Percentiles rank a stretch among this genome's conserved stretches.
Conservation (phyloP, 208 protist genomes). For the Naegleria lovaniensis region DNA sequence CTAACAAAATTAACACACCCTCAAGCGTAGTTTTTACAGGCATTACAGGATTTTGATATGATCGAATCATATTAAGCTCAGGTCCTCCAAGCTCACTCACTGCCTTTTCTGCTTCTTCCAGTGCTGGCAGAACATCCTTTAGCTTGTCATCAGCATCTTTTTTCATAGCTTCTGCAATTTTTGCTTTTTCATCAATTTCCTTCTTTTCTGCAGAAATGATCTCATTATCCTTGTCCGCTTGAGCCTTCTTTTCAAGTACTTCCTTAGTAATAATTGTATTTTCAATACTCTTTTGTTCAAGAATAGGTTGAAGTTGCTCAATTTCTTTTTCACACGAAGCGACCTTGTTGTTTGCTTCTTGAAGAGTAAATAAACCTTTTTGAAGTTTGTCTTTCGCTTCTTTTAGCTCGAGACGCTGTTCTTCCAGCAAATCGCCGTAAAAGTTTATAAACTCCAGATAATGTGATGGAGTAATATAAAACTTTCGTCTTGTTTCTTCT, state of each 20-base stretch:
- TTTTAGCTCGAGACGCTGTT: slow-evolving; percentile 61
- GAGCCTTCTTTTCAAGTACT: slow-evolving; percentile 50
- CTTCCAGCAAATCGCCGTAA: slow-evolving; percentile 70
- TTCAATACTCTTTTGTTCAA: slow-evolving; percentile 40
- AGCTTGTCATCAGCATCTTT: slow-evolving; percentile 83
- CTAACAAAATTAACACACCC: slow-evolving; percentile 80
- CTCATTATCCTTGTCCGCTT: slow-evolving; percentile 41
- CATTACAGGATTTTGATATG: slow-evolving; percentile 75
- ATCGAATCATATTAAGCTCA: slow-evolving; percentile 68
- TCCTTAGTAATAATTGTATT: slow-evolving; percentile 32
- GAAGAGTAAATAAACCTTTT: background rate
- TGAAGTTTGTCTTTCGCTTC: slow-evolving; percentile 60
- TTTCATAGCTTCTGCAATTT: slow-evolving; percentile 76
- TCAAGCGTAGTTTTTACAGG: slow-evolving; percentile 81
- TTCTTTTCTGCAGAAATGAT: slow-evolving; percentile 33
- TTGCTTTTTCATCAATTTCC: slow-evolving; percentile 42
- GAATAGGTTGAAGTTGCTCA: slow-evolving; percentile 72
- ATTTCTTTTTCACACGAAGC: slow-evolving; percentile 80
- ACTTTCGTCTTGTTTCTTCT: slow-evolving; percentile 77
- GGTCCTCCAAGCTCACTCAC: slow-evolving; percentile 81
- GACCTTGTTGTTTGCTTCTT: slow-evolving; percentile 79
- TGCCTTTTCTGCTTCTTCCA: slow-evolving; percentile 78
- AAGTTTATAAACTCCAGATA: slow-evolving; percentile 87
- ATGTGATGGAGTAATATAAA: slow-evolving; percentile 91
- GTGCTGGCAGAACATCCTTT: slow-evolving; percentile 83